phyloP scores from a whole-genome alignment of 768 basidiomycete genomes.

The Amanita phalloides region DNA sequence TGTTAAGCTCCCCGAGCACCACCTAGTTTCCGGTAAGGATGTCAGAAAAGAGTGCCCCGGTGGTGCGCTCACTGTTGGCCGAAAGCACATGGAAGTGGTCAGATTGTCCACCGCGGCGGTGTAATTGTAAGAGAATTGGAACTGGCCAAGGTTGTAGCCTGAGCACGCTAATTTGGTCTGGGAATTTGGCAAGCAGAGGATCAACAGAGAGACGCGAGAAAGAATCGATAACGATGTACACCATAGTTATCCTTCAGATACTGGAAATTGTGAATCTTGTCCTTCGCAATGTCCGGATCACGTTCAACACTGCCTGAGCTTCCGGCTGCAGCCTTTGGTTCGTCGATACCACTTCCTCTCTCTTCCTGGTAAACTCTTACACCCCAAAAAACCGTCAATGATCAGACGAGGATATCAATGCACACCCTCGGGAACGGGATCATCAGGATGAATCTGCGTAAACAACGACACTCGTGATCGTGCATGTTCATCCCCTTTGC shows the following conservation, averaged over 20 bases:
- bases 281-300: constrained; percentile 87
- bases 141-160: constrained; percentile 97
- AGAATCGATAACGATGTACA: constrained; percentile 32
- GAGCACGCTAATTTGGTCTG: constrained; percentile 75
- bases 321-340: constrained; percentile 81
- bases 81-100: constrained; percentile 97
- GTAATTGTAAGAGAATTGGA: constrained; percentile 98
- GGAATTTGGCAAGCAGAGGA: no score
- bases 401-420: neutral
- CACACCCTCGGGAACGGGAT: constrained; percentile 58
- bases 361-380: constrained; percentile 76
- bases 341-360: constrained; percentile 71
- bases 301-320: constrained; percentile 87
- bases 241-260: constrained; percentile 90
- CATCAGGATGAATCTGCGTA: constrained; percentile 63
- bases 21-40: constrained; percentile 94
- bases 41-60: constrained; percentile 96
- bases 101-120: constrained; percentile 93
- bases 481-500: constrained; percentile 98
- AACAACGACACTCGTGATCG: constrained; percentile 79
- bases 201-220: neutral
- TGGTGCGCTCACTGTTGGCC: constrained; percentile 85
- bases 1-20: constrained; percentile 92
- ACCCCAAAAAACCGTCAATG: constrained; percentile 3
- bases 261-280: constrained; percentile 93